Conservation (phyloP, 768 basidiomycete species). For the Suillus lakei region DNA sequence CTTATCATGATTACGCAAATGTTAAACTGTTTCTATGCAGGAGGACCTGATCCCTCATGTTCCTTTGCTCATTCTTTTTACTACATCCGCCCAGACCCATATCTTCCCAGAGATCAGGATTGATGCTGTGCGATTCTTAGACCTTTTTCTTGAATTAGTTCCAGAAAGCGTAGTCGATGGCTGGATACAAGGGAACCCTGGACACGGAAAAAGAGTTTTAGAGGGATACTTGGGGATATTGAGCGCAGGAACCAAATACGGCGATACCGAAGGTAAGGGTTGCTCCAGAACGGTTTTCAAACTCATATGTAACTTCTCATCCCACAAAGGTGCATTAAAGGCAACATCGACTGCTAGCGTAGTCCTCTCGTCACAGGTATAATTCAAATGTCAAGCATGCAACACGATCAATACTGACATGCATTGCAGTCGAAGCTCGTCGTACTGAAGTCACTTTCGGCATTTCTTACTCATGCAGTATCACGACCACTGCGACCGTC, state of each 20-base stretch:
- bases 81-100: conserved; percentile 89
- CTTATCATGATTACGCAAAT: neutral
- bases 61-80: conserved; percentile 78
- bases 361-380: conserved; percentile 65
- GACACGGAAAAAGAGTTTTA: conserved; percentile 67
- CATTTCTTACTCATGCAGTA: conserved; percentile 62
- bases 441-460: conserved; percentile 72
- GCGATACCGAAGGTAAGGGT: conserved; percentile 55
- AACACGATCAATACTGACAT: conserved; percentile 11
- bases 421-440: conserved; percentile 70
- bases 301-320: conserved; percentile 3
- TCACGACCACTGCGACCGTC: conserved; percentile 23
- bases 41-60: conserved; percentile 76
- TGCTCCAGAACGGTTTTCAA: neutral
- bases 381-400: conserved; percentile 2
- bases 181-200: conserved; percentile 60
- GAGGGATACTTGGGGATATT: conserved; percentile 85
- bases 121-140: conserved; percentile 83
- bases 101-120: conserved; percentile 95
- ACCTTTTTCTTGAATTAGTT: conserved; percentile 71
- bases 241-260: conserved; percentile 67
- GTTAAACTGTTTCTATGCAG: conserved; percentile 42
- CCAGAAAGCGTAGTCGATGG: conserved; percentile 70
- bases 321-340: conserved; percentile 29
- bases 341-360: conserved; percentile 70